Base-by-base conservation (phyloP, 805 yeast genomes). In the Ogataea philodendri region DNA sequence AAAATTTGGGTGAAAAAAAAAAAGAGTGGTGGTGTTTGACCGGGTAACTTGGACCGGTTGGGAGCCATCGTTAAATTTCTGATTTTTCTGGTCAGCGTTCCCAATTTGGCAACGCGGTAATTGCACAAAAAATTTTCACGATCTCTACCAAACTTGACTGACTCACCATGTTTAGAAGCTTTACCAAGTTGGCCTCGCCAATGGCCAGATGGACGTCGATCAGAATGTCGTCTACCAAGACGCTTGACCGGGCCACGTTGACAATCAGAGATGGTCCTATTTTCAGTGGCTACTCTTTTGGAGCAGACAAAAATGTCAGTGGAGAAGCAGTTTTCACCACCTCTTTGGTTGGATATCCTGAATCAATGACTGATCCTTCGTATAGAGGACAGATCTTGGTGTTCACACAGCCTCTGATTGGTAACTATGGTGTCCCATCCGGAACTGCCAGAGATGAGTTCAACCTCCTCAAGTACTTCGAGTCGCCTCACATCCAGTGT, bases 301-400 rank as follows among this genome's bases (percentile, higher is more conserved):
- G 99, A 56, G 96, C 97, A 26, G 79, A 87, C 62, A 83, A 82
- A 48, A 86, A 89, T 46, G 78, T 87, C 44, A 81, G 94, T 41
- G 99, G 99, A 46, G 99, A 93, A 65, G 95, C 96, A 19, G 98
- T 94, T 28, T 93, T 93, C 70, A 87, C 97, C 30, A 94, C 99
- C 21, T 93, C 97, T 6, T 72, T 94, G 62, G 98, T 93, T 9
- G 99, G 98, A 13, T 93, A 93, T 65, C 97, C 98, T 11, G 98
- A 93, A 64, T 85, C 96, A 7, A 88, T 93, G 94, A 93, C 98
- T 15, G 98, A 93, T 63, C 99, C 99, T 23, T 88, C 97, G 5
- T 93, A 93, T 64, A 81, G 80, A 53, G 99, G 98, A 33, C 99
- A 93, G 69, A 93, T 93, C 51, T 76, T 93, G 49, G 95, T 93